Base-by-base conservation (phyloP, 495 filamentous ascomycete genomes). In the Pseudotulostoma volvatum region DNA sequence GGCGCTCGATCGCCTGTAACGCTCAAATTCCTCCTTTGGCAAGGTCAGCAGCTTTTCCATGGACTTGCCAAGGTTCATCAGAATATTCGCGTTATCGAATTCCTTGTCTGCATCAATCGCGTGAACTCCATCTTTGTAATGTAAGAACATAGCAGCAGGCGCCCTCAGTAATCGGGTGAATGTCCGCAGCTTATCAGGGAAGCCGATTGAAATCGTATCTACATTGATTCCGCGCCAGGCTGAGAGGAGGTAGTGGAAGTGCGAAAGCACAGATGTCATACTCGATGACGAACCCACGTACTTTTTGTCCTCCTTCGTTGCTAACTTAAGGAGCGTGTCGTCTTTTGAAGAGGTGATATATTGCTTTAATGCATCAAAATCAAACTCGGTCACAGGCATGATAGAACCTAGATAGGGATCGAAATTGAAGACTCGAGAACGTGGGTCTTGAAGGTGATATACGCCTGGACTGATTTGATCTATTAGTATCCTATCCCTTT, bases 101-200 rank as follows among this genome's bases (percentile, higher is more conserved):
- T 94, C 74, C 60, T 96, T 99, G 57, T 96, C 90, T 0, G 86
- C 82, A 59, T 99, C 90, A 44, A 99, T 93, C n/a, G 92, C 88
- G 53, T 96, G 95, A 1, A 70, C 66, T 2, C 83, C 86, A 54
- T 88, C 70, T 48, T 81, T 86, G 57, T 76, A 86, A 32, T 82
- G 75, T 17, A 96, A 60, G 48, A 96, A 93, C 47, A 87, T 76
- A 11, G 86, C 83, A 9, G 74, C 67, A 1, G 90, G 85, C 1
- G 68, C 69, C 38, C 75, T 71, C 42, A 73, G 64, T 30, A 93
- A 62, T 11, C 63, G 60, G 4, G 85, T 93, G 54, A 88, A 93
- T 1, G 61, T 64, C n/a, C 54, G 45, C 18, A 67, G 55, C 5
- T 71, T 66, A 0, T 71, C 64, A 0, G 62, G 57, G 48, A 95